Evolutionary conservation across 2,329 filamentous ascomycete species (phyloP).

Genomic region (Claviceps humidiphila): DNA sequence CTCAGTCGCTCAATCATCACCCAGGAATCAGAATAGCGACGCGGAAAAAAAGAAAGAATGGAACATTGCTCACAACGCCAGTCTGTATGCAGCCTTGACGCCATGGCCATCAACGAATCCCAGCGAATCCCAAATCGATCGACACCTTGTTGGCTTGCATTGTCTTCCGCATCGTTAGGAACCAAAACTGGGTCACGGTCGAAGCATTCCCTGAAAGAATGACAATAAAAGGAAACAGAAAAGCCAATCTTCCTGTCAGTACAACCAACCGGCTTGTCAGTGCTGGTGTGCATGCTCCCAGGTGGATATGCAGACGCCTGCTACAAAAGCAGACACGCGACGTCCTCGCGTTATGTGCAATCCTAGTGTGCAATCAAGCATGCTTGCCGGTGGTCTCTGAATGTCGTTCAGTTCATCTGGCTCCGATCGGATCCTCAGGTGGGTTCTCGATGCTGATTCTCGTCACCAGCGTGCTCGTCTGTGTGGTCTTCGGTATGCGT

Average conservation of each 20-base stretch:
- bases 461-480: not conserved
- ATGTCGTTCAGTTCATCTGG: too few species aligned
- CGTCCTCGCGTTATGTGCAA: too few species aligned
- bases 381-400: too few species aligned
- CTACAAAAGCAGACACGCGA: not conserved
- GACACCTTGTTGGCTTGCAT: not conserved
- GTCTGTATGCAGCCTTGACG: conserved; percentile 6
- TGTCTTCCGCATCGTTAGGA: not conserved
- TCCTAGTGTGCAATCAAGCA: too few species aligned
- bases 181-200: conserved; percentile 1
- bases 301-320: not conserved
- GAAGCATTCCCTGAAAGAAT: conserved; percentile 1
- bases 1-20: not conserved
- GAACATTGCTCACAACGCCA: conserved; percentile 3
- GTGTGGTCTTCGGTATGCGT: conserved; percentile 14
- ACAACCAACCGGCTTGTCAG: not conserved
- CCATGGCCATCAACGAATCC: not conserved
- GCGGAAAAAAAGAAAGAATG: not conserved
- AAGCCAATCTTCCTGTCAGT: too few species aligned
- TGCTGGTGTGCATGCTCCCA: not conserved
- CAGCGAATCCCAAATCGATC: not conserved
- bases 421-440: not conserved
- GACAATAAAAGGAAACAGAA: not conserved
- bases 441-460: not conserved
- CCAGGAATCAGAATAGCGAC: not conserved